Base-by-base conservation (phyloP, 164 flowering plant genomes). In the Stephania cephalantha region DNA sequence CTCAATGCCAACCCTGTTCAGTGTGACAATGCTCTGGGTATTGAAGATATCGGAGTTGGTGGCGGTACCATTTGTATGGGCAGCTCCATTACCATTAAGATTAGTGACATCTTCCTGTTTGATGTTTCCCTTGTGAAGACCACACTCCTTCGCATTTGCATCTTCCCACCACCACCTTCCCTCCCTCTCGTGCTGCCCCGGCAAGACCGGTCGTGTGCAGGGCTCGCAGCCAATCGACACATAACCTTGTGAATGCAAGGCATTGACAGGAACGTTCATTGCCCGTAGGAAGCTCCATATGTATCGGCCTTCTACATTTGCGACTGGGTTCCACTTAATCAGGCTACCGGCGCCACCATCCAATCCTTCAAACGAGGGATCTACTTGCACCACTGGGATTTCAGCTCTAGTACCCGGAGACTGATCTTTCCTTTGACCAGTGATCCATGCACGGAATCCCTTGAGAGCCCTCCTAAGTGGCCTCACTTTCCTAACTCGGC, bases 131-230 rank as follows among this genome's bases (percentile, higher is more conserved):
- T 95, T 95, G 84, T 95, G 99, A 4, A 95, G 97, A 8, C 99
- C 99, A 71, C 99, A 95, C 74, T 95, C 99, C 82, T 95, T 95
- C 12, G 99, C 97, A 80, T 86, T 90, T 18, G 99, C 94, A 77
- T 95, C 98, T 80, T 95, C 99, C 99, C 99, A 95, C 99, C 99
- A 95, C 99, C 99, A 95, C 77, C 99, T 87, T 71, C 99, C 99
- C 78, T 95, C 99, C 67, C 99, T 84, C 84, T 95, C 99, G 44
- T 93, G 99, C 76, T 95, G 99, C 42, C 99, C 96, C 0, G 99
- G 99, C 9, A 93, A 76, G 4, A 93, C 97, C 0, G 99, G 84
- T 84, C 99, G 88, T 0, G 99, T 93, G 92, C 99, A 95, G 0
- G 99, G 99, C 78, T 93, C 97, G 69, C 99, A 95, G 10, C 98